Conservation (phyloP, 148 eudicot species). For the Camellia granthamiana region DNA sequence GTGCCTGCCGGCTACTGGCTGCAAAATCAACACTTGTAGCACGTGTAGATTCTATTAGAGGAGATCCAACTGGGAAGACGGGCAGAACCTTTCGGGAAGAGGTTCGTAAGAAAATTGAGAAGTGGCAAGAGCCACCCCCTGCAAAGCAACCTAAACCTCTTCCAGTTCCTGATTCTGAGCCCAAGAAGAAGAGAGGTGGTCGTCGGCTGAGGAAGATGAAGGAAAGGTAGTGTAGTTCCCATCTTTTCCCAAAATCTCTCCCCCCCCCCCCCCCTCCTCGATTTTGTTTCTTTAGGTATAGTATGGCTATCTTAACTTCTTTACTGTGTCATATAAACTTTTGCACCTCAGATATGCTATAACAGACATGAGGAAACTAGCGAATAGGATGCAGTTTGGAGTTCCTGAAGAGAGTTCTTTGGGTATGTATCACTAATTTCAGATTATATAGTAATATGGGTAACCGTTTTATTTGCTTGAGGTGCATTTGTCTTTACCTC, state of each 20-base stretch:
- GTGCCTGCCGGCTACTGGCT: constrained; percentile 86
- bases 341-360: constrained; percentile 62
- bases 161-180: constrained; percentile 98
- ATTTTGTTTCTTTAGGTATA: neutral
- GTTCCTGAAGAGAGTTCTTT: constrained; percentile 95
- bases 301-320: neutral
- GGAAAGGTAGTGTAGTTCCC: constrained; percentile 52
- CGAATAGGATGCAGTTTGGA: constrained; percentile 95
- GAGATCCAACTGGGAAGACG: constrained; percentile 79
- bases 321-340: neutral
- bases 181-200: constrained; percentile 97
- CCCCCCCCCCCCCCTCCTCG: neutral
- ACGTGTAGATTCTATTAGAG: constrained; percentile 82
- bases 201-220: constrained; percentile 93
- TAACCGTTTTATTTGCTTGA: neutral
- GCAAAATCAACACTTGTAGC: constrained; percentile 89
- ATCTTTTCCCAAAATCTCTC: neutral
- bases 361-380: constrained; percentile 95
- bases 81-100: constrained; percentile 77
- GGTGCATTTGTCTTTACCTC: neutral
- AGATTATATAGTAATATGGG: neutral
- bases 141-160: constrained; percentile 98
- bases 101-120: constrained; percentile 89
- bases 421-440: constrained; percentile 34
- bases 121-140: constrained; percentile 99